Evolutionary conservation across 169 alveolate species (phyloP), one percentile per base, ranked within the genome.

Genomic region (Cyclospora cayetanensis): DNA sequence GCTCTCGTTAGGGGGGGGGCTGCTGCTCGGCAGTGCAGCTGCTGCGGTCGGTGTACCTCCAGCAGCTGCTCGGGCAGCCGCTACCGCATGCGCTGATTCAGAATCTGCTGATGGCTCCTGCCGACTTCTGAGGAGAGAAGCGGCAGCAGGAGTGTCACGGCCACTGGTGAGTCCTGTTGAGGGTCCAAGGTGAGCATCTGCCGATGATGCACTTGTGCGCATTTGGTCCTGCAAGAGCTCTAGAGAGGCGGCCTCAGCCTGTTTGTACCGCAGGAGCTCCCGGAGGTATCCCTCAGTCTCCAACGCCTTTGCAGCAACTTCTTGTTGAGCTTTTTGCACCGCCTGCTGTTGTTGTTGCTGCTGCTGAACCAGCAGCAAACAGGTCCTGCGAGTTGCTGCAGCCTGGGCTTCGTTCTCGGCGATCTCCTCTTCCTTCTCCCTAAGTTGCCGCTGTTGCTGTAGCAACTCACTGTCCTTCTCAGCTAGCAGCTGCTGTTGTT

Each of bases 211-310:
- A n/a, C n/a, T n/a, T 50, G 74, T 34, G 5, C n/a, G 46, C 53
- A 80, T 80, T 0, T 52, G 86, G 79, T 87, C 87, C 35, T 87
- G 92, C 87, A 87, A 25, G 79, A 66, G 86, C 34, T 68, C 83
- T 31, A 87, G 85, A 9, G 86, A 76, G 22, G 87, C 66, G 12
- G 92, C 92, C 39, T 87, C 92, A 3, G 92, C 92, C 39, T 87
- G 86, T 41, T 87, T 87, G 52, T 87, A 72, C 29, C 87, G 83
- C 87, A 87, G 79, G 42, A 87, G 87, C 92, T 87, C 92, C 3
- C 92, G 74, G 43, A 87, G 87, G 63, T 87, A 87, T 12, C 92
- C 76, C 53, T 87, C 92, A 11, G 65, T 87, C 87, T 87, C 92
- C 18, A 87, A 41, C 11, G 92, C 92, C 18, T 72, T 87, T 41